Conservation (phyloP, 768 basidiomycete species). For the Leccinum variicolor region DNA sequence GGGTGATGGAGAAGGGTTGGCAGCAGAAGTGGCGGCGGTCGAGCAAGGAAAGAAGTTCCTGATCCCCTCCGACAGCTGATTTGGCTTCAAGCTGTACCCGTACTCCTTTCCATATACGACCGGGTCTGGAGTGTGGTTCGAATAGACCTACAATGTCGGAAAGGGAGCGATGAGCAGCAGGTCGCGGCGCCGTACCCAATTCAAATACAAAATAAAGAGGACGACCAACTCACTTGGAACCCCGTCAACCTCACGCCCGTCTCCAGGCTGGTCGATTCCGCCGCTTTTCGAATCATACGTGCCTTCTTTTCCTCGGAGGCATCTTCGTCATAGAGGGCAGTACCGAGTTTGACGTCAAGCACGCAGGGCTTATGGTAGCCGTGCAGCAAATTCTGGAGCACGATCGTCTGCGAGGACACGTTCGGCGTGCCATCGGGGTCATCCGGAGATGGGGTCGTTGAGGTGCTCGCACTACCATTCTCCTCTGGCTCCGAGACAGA, state of each 20-base stretch:
- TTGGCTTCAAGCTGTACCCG: constrained; percentile 68
- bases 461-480: not conserved
- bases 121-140: constrained; percentile 52
- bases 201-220: constrained; percentile 17
- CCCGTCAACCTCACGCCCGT: constrained; percentile 85
- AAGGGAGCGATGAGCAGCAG: not conserved
- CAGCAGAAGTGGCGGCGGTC: constrained; percentile 2
- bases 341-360: constrained; percentile 92
- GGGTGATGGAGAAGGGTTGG: not conserved
- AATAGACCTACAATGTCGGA: constrained; percentile 64
- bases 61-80: constrained; percentile 75
- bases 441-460: constrained; percentile 39
- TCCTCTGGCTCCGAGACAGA: constrained; percentile 30
- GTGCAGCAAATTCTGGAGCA: constrained; percentile 80
- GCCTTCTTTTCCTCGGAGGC: constrained; percentile 69
- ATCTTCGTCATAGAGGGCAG: constrained; percentile 72
- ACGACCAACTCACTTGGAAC: constrained; percentile 63
- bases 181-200: not conserved
- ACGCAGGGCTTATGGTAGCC: constrained; percentile 79
- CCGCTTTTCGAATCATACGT: constrained; percentile 73
- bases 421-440: not conserved
- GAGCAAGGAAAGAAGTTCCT: constrained; percentile 72
- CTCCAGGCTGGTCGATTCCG: constrained; percentile 64
- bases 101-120: constrained; percentile 69
- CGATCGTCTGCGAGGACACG: constrained; percentile 56